phyloP scores from a whole-genome alignment of 2,329 filamentous ascomycete genomes.

The Thermomyces lanuginosus region DNA sequence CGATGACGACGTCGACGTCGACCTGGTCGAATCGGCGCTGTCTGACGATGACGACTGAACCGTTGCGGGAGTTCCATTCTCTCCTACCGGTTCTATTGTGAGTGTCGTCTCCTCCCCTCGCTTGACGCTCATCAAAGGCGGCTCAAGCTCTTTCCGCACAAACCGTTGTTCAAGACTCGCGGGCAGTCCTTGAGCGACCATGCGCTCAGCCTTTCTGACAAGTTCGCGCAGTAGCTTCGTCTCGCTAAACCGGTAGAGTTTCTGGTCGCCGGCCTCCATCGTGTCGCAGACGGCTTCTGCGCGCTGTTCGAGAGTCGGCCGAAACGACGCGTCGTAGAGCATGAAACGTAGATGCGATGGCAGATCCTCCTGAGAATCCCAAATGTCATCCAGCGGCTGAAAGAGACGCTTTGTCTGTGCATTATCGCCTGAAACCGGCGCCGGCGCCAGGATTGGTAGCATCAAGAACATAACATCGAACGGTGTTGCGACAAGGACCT shows the following conservation, averaged over 20 bases:
- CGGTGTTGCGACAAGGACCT: conserved; percentile 68
- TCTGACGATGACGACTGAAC: too few species aligned
- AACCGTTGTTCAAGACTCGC: conserved; percentile 73
- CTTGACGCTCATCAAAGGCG: conserved; percentile 55
- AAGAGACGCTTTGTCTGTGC: conserved; percentile 25
- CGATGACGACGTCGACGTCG: conserved; percentile 12
- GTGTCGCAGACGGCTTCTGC: conserved; percentile 62
- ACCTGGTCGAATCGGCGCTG: too few species aligned
- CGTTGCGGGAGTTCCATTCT: conserved; percentile 18
- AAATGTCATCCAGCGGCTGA: conserved; percentile 34
- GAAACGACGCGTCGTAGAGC: conserved; percentile 23
- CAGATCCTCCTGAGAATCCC: conserved; percentile 30
- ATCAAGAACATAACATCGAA: conserved; percentile 75
- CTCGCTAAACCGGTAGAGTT: conserved; percentile 65
- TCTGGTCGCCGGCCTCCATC: conserved; percentile 67
- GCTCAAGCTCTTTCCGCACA: conserved; percentile 57
- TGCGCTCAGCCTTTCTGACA: conserved; percentile 52
- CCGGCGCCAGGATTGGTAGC: conserved; percentile 49
- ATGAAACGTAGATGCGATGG: conserved; percentile 26
- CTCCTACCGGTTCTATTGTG: conserved; percentile 15
- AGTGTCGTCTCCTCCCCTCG: conserved; percentile 32
- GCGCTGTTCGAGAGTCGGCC: conserved; percentile 41
- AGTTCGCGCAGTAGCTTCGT: conserved; percentile 52
- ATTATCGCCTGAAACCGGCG: conserved; percentile 30
- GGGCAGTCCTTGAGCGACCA: conserved; percentile 52